Base-by-base conservation (phyloP, 192 early-diverging fungal species). In the Rhizophagus sp. region DNA sequence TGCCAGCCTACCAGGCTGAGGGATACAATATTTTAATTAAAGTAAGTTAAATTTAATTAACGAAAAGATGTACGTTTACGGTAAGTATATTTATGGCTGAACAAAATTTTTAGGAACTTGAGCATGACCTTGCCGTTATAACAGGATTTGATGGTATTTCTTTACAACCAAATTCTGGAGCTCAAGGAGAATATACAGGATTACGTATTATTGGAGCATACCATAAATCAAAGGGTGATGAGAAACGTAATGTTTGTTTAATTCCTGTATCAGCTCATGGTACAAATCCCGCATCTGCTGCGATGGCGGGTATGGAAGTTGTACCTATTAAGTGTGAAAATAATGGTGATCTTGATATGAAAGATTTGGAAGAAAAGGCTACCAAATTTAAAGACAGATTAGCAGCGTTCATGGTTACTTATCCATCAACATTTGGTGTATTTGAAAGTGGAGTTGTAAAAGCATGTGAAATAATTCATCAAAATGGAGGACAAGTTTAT, bases 241-340 rank as follows among this genome's bases (percentile, higher is more conserved):
- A 71, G 50, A 90, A 96, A 65, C 96, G 98, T 81, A 90, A 98
- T 83, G 88, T 99, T 41, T 98, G 97, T 83, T 88, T 99, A 78
- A 98, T 99, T 67, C 98, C 98, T 9, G 95, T 97, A 74, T 99
- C 98, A 62, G 98, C 98, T 39, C 98, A 99, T 85, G 98, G 98
- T 72, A 99, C 98, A 79, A 99, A 99, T 89, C 97, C 98, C 24
- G 98, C 98, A 10, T 97, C 96, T 34, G 97, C 98, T 39, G 96
- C 96, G 79, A 96, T 99, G 98, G 94, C 94, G 47, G 97, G 97
- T 65, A 92, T 98, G 88, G 91, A 94, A 82, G 96, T 98, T 64
- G 94, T 99, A 30, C 91, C 93, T 64, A 90, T 97, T 82, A 95
- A 97, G 85, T 99, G 98, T 87, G 90, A 95, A 80, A 87, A 89